Evolutionary conservation across 139 green algal genomes (phyloP), one percentile per base, ranked within the genome.

Genomic region (Chlamydomonas sp.): DNA sequence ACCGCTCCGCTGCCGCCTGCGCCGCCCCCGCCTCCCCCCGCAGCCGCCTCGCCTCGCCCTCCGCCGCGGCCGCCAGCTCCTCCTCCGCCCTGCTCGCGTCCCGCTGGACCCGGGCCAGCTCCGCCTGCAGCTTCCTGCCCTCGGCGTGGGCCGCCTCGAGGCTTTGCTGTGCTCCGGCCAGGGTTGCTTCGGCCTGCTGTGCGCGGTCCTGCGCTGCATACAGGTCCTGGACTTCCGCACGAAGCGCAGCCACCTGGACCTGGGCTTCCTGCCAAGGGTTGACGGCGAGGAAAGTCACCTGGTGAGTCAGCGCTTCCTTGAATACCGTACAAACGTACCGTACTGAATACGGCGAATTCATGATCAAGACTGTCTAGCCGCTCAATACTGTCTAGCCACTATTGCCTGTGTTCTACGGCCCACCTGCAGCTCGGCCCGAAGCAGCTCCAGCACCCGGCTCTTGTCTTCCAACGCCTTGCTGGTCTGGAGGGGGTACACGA

Each of bases 381-480:
- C 31, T 49, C 31, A 49, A 49, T 49, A 49, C 31, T 49, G 31
- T 49, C 31, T 49, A 49, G 31, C 31, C 31, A 49, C 31, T 49
- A 49, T 49, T 49, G 31, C 31, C 31, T 49, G 0, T 49, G 31
- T 49, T 49, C 31, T 12, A 0, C 31, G 5, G 12, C 74, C n/a
- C 5, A 16, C 12, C 62, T 87, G 73, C 15, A 87, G 83, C 72
- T 87, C 83, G 0, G 63, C 71, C n/a, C 31, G 68, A 1, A 87
- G 72, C 10, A 76, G 72, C 17, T 88, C 75, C 49, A 71, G n/a
- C 75, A 83, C 63, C 0, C 84, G 84, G 16, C 18, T 62, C 75
- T 88, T 83, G 61, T 88, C 84, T 62, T 82, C 84, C 64, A 78
- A 62, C 59, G 57, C 31, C 78, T 17, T 18, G n/a, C 5, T 4